Percentiles rank a stretch among this genome's conserved stretches.
phyloP scores from a whole-genome alignment of 345 rosid species.

The Toxicodendron radicans region DNA sequence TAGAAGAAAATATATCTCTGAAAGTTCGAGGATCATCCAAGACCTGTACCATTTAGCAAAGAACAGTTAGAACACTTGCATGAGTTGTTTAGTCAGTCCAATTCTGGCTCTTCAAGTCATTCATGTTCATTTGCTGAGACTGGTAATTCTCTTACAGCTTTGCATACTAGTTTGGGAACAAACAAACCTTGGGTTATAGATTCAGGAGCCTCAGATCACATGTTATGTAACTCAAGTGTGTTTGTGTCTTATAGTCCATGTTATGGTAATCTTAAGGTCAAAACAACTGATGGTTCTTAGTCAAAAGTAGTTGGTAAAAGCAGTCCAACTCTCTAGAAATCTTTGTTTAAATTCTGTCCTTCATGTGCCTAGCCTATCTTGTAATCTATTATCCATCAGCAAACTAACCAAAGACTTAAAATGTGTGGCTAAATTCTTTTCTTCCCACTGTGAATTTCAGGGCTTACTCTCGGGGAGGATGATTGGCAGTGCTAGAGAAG shows the following conservation, averaged over 20 bases:
- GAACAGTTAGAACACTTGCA: background rate
- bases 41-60: background rate
- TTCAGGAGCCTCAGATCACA: background rate
- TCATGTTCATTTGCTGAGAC: background rate
- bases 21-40: too few species aligned
- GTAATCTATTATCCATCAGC: background rate
- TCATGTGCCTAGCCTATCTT: background rate
- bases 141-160: too few species aligned
- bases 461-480: background rate
- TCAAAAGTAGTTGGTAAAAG: background rate
- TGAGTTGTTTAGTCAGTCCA: background rate
- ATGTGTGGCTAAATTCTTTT: background rate
- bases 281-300: background rate
- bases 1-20: too few species aligned
- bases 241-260: background rate
- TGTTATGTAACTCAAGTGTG: background rate
- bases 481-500: background rate
- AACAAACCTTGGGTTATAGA: background rate
- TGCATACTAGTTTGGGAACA: background rate
- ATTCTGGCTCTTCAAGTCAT: too few species aligned
- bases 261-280: background rate
- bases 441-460: background rate
- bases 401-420: background rate
- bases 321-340: background rate
- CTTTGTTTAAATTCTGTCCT: background rate